These are phyloP conservation scores for Circinella umbellata DNA, from an alignment of 371 early-diverging fungal genomes.

Conservation along the genomic window DNA sequence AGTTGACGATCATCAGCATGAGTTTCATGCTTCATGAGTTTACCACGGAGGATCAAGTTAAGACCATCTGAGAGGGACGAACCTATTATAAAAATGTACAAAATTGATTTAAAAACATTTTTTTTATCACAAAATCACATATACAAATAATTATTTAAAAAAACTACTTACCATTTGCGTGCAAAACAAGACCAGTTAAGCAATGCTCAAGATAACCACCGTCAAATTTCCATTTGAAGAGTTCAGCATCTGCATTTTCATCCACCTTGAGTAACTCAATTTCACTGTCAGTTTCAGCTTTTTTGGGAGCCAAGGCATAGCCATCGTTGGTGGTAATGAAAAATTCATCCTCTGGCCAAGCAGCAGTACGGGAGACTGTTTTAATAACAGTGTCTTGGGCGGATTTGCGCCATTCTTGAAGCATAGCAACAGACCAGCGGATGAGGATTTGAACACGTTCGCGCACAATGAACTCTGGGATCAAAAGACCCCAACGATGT, in stretches of 20 bases:
- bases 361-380: slow-evolving; percentile 22
- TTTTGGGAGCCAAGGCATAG: slow-evolving; percentile 33
- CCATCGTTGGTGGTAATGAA: slow-evolving; percentile 30
- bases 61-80: slow-evolving; percentile 24
- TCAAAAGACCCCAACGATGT: slow-evolving; percentile 31
- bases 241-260: slow-evolving; percentile 14
- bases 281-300: slow-evolving; percentile 25
- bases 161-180: slow-evolving; percentile 33
- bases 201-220: slow-evolving; percentile 55
- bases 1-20: slow-evolving; percentile 32
- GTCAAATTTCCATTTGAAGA: slow-evolving; percentile 50
- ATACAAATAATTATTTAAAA: no score
- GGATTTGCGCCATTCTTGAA: slow-evolving; percentile 25
- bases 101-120: no score
- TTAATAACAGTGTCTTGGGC: slow-evolving; percentile 16
- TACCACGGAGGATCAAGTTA: slow-evolving; percentile 28
- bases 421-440: slow-evolving; percentile 22
- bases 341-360: slow-evolving; percentile 30
- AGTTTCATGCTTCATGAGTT: slow-evolving; percentile 16
- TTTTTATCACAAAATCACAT: no score
- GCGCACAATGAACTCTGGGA: slow-evolving; percentile 22
- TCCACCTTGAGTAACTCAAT: slow-evolving; percentile 19
- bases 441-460: slow-evolving; percentile 21
- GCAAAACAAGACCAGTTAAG: slow-evolving; percentile 42
- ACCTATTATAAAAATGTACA: background rate